These are phyloP conservation scores for Cryptosporidium andersoni DNA, from an alignment of 169 alveolate species.

Conservation along the genomic window DNA sequence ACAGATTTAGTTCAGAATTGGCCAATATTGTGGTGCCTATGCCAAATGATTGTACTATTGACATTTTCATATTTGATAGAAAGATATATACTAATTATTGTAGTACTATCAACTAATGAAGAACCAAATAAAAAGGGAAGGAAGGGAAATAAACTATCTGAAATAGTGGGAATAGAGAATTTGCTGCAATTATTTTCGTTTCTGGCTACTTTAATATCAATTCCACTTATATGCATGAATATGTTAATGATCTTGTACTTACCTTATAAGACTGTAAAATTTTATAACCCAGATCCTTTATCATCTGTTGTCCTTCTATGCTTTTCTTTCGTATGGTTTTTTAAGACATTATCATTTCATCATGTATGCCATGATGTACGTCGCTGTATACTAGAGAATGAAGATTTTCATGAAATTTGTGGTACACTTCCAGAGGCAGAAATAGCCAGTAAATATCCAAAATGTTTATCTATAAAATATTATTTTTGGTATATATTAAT, in stretches of 20 bases:
- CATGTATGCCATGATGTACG: conserved; percentile 91
- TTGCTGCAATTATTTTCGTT: neutral
- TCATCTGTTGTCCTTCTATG: conserved; percentile 82
- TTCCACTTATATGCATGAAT: conserved; percentile 80
- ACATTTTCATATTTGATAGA: conserved; percentile 19
- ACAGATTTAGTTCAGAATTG: conserved; percentile 75
- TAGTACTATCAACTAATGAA: conserved; percentile 76
- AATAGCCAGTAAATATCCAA: conserved; percentile 84
- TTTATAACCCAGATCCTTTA: conserved; percentile 83
- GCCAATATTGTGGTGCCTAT: conserved; percentile 73
- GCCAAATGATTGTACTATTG: conserved; percentile 58
- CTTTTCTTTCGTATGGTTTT: conserved; percentile 88
- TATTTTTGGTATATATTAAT: conserved; percentile 84
- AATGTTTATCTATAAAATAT: conserved; percentile 81
- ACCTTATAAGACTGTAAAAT: conserved; percentile 84
- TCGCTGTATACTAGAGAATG: conserved; percentile 73
- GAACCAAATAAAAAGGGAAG: conserved; percentile 80
- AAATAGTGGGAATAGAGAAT: too few relatives aligned
- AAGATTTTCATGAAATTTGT: conserved; percentile 73
- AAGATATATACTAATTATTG: conserved; percentile 71
- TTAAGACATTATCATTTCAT: conserved; percentile 87
- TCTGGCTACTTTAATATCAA: conserved; percentile 15
- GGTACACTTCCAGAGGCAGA: conserved; percentile 80
- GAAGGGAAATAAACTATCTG: neutral
- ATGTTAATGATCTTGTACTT: conserved; percentile 78